Conservation (phyloP, 176 grass and related monocot species). For the Aegilops bicornis region DNA sequence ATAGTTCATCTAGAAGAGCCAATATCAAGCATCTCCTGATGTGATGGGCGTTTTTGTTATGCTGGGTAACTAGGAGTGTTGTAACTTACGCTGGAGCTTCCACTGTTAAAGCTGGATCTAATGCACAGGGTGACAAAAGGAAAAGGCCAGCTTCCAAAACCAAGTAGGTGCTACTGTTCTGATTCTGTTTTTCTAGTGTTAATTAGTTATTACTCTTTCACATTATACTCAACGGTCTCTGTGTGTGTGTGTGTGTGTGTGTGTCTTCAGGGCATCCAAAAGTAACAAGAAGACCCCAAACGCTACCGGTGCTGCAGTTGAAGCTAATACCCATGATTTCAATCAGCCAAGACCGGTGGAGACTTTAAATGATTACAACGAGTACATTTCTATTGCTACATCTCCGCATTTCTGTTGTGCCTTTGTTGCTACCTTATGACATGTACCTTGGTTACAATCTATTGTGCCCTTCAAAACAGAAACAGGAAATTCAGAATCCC, state of each 20-base stretch:
- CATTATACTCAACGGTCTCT: slow-evolving; percentile 7
- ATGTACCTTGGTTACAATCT: neutral
- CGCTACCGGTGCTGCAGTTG: slow-evolving; percentile 21
- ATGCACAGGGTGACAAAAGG: slow-evolving; percentile 47
- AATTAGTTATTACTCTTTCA: slow-evolving; percentile 19
- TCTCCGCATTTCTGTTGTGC: slow-evolving; percentile 24
- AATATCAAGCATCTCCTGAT: slow-evolving; percentile 20
- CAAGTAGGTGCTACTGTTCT: slow-evolving; percentile 34
- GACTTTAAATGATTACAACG: slow-evolving; percentile 61
- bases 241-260: slow-evolving; percentile 29
- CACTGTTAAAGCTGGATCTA: slow-evolving; percentile 49
- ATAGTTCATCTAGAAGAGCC: slow-evolving; percentile 11
- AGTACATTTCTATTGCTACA: slow-evolving; percentile 41
- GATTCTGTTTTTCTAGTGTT: slow-evolving; percentile 21
- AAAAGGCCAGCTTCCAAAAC: slow-evolving; percentile 48
- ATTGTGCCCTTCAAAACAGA: neutral
- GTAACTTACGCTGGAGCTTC: slow-evolving; percentile 60
- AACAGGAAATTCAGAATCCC: neutral
- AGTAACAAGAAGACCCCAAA: slow-evolving; percentile 48
- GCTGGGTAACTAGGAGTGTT: slow-evolving; percentile 52
- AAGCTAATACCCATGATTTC: slow-evolving; percentile 36
- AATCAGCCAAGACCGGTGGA: slow-evolving; percentile 52
- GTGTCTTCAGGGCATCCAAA: slow-evolving; percentile 64
- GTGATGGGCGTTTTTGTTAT: slow-evolving; percentile 5
- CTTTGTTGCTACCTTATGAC: slow-evolving; percentile 7